Base-by-base conservation (phyloP, 176 grass and related monocot species). In the Rhynchospora pubera region DNA sequence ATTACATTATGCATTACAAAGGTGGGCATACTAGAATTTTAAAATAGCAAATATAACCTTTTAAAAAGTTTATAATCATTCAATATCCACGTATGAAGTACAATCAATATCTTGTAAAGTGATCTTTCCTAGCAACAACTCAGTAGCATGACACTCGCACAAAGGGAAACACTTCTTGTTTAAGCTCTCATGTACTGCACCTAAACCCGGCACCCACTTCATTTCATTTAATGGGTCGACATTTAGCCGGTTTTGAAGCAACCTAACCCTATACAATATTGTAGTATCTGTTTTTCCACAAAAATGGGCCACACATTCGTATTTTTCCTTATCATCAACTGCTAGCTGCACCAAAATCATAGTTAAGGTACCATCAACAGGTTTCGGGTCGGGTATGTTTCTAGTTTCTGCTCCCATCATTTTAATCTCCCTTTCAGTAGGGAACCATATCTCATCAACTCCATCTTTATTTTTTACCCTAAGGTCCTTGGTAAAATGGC, bases 151-250 rank as follows among this genome's bases (percentile, higher is more conserved):
- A 60, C 86, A 83, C 68, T 87, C 79, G 66, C 95, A 97, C 57
- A 97, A 83, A 45, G 92, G 85, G 32, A 94, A 84, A 75, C 92
- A 94, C 83, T 97, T 97, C 81, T 94, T 97, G 81, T 97, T 94
- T 43, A 97, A 65, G 66, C 95, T 94, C 82, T 97, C 92, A 55
- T 94, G 95, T 78, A 93, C 86, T 57, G 84, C 81, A 57, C 95
- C 86, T 83, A 97, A 79, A 59, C 92, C 90, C 26, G 84, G 83
- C 4, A 94, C 85, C 95, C 95, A 97, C 69, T 92, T 94, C 21
- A 89, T 92, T 79, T 88, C 92, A 84, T 97, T 91, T 61, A 89
- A 79, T 6, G 95, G 92, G 86, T 97, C 88, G 53, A 97, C n/a
- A 76, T 97, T 94, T 39, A 97, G 67, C 59, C 90, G 88, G 83